These are phyloP conservation scores for Plasmodium chabaudi DNA, from an alignment of 169 alveolate species.

Conservation along the genomic window DNA sequence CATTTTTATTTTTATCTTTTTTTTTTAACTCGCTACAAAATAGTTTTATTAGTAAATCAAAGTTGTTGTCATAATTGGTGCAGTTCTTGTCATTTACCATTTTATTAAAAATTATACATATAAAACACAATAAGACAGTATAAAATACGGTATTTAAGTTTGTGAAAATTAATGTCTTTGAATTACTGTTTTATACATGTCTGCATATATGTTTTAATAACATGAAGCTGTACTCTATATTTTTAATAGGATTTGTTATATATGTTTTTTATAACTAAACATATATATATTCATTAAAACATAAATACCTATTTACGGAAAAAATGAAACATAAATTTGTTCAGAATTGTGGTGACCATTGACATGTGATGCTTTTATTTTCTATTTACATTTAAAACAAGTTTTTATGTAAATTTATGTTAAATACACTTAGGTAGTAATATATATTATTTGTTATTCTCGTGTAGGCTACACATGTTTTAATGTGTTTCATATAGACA, in stretches of 20 bases:
- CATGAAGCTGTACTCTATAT: no score
- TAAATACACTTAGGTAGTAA: background rate
- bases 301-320: constrained; percentile 1
- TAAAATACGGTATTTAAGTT: background rate
- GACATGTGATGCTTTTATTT: background rate
- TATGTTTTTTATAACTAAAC: no score
- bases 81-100: constrained; percentile 15
- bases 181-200: no score
- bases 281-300: no score
- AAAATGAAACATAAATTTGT: no score
- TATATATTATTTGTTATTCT: background rate
- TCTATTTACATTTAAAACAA: background rate
- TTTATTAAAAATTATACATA: constrained; percentile 13
- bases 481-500: background rate
- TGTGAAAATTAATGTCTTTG: no score
- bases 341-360: no score
- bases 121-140: constrained; percentile 1
- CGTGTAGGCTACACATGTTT: background rate
- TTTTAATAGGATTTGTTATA: no score
- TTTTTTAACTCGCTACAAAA: constrained; percentile 58
- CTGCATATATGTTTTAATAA: no score
- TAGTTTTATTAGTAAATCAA: constrained; percentile 31
- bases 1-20: constrained; percentile 70
- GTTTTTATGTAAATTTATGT: constrained; percentile 8
- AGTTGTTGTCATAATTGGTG: constrained; percentile 9